phyloP scores from a whole-genome alignment of 2,329 filamentous ascomycete genomes.

The Trichoderma aggressivum region DNA sequence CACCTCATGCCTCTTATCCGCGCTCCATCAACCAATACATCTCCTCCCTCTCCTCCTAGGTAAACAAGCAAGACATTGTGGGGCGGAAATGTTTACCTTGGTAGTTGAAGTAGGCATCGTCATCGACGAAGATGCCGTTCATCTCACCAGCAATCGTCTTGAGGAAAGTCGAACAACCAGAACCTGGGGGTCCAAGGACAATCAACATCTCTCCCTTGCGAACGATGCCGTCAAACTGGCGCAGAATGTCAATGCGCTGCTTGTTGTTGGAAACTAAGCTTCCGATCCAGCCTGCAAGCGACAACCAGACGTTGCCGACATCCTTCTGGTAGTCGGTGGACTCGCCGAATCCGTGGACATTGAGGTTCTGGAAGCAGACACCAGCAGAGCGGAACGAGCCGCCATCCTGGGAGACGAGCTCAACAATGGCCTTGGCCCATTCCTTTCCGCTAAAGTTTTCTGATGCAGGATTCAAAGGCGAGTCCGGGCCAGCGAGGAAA shows the following conservation, averaged over 20 bases:
- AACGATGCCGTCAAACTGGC: constrained; percentile 64
- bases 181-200: constrained; percentile 67
- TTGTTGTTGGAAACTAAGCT: constrained; percentile 50
- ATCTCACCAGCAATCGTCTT: constrained; percentile 83
- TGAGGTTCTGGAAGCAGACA: constrained; percentile 64
- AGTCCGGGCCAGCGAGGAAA: constrained; percentile 47
- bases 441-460: constrained; percentile 51
- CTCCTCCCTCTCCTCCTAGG: neutral
- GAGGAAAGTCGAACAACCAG: constrained; percentile 79
- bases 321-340: constrained; percentile 70
- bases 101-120: constrained; percentile 74
- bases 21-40: neutral
- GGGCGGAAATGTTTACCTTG: constrained; percentile 50
- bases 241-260: constrained; percentile 64
- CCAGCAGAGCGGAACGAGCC: constrained; percentile 58
- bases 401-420: constrained; percentile 50
- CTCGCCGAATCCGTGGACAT: constrained; percentile 64
- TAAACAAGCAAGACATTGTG: neutral
- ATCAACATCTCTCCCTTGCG: constrained; percentile 72
- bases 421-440: constrained; percentile 60
- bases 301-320: constrained; percentile 59
- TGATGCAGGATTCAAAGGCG: constrained; percentile 52
- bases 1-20: neutral
- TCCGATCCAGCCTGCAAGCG: constrained; percentile 41
- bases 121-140: constrained; percentile 71